Percentiles rank a stretch among this genome's conserved stretches.
Conservation (phyloP, 192 early-diverging fungal genomes). For the Podila clonocystis region DNA sequence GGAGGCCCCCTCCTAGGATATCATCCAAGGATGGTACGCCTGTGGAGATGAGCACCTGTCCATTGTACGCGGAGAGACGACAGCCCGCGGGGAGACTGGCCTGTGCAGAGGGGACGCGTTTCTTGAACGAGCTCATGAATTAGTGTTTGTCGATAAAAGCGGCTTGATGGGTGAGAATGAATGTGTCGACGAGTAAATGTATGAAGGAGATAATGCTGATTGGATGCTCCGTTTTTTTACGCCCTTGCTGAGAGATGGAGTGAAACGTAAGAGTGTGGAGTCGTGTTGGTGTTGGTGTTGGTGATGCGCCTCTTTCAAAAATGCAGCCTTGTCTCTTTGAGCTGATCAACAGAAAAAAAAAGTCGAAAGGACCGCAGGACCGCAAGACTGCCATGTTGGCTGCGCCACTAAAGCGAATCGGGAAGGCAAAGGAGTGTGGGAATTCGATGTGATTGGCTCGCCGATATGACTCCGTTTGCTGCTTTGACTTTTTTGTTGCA, state of each 20-base stretch:
- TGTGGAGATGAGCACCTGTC: constrained; percentile 79
- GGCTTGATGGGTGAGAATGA: neutral
- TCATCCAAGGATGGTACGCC: constrained; percentile 90
- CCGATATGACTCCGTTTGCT: neutral
- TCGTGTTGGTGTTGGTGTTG: neutral
- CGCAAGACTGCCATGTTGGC: neutral
- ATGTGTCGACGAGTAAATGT: too few relatives aligned
- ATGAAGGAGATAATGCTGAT: too few relatives aligned
- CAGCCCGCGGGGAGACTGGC: constrained; percentile 75
- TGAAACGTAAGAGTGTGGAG: neutral
- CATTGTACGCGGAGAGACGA: constrained; percentile 80
- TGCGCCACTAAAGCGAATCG: neutral
- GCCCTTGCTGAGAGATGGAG: neutral
- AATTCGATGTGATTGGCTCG: neutral
- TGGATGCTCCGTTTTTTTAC: too few relatives aligned
- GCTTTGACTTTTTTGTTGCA: neutral
- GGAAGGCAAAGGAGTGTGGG: neutral
- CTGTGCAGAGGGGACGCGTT: constrained; percentile 64
- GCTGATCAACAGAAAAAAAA: too few relatives aligned
- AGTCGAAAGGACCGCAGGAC: too few relatives aligned
- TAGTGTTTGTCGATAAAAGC: neutral
- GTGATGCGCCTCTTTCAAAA: neutral
- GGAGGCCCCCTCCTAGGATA: constrained; percentile 88
- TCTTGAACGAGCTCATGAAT: constrained; percentile 60
- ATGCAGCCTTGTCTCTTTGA: neutral